These are phyloP conservation scores for Coemansia aciculifera DNA, from an alignment of 192 early-diverging fungal species.

Conservation along the genomic window DNA sequence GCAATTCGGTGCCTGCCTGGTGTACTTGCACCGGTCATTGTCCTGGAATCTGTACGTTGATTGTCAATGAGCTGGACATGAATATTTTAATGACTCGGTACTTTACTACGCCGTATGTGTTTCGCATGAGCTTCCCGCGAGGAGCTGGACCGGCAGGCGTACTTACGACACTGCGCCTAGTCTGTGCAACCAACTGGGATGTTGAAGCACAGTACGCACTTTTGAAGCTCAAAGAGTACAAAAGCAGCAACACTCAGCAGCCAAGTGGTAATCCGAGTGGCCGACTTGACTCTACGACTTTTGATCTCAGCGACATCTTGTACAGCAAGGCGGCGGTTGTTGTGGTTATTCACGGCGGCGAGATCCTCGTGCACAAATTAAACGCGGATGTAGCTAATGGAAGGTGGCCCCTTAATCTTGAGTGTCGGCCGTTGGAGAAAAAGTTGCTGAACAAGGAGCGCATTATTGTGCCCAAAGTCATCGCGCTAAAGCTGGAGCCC, in stretches of 20 bases:
- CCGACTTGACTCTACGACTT: background rate
- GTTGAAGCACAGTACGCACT: background rate
- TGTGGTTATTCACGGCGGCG: constrained; percentile 12
- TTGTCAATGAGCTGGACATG: constrained; percentile 34
- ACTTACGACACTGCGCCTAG: background rate
- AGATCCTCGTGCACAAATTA: background rate
- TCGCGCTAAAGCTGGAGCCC: background rate
- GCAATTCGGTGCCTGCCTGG: constrained; percentile 33
- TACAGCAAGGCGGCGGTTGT: constrained; percentile 8
- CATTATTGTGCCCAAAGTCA: background rate
- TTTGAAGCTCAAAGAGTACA: background rate
- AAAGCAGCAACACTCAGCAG: background rate
- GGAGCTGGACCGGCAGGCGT: background rate
- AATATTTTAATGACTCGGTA: background rate
- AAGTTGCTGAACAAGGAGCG: background rate
- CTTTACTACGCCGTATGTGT: constrained; percentile 15
- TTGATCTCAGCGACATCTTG: constrained; percentile 7
- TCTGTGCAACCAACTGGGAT: constrained; percentile 2
- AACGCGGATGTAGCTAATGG: background rate
- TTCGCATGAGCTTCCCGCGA: constrained; percentile 9
- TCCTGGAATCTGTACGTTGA: constrained; percentile 35
- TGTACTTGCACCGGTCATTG: constrained; percentile 27
- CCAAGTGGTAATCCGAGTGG: background rate
- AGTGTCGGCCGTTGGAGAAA: background rate
- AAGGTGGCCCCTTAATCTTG: background rate